These are phyloP conservation scores for Schwanniomyces etchellsii DNA, from an alignment of 1,139 yeast species.

Conservation along the genomic window DNA sequence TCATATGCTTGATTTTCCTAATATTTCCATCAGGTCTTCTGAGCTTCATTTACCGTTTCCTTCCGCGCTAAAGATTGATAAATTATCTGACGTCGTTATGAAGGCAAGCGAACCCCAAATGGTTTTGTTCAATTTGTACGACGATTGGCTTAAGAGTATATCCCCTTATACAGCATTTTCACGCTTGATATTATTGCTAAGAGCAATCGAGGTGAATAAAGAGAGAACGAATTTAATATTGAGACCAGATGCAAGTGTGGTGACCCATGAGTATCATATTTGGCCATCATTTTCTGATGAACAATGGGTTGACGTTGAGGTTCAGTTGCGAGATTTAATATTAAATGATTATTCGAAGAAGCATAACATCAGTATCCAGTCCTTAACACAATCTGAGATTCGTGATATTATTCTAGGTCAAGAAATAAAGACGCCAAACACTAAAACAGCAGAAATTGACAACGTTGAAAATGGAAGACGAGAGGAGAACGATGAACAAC, in stretches of 20 bases:
- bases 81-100: conserved; percentile 71
- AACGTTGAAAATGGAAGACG: conserved; percentile 58
- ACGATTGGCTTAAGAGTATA: conserved; percentile 83
- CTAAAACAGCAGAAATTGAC: conserved; percentile 73
- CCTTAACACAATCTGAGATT: conserved; percentile 89
- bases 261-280: conserved; percentile 72
- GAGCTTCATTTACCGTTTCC: conserved; percentile 89
- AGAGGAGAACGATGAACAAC: conserved; percentile 28
- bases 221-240: conserved; percentile 74
- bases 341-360: conserved; percentile 80
- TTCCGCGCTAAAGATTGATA: conserved; percentile 78
- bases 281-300: conserved; percentile 91
- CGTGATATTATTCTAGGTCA: conserved; percentile 93
- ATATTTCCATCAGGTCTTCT: conserved; percentile 82
- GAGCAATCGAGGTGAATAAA: conserved; percentile 74
- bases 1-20: conserved; percentile 95
- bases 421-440: conserved; percentile 86
- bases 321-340: conserved; percentile 82
- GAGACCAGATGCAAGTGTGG: conserved; percentile 66
- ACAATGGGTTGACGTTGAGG: conserved; percentile 89
- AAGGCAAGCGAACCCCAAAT: conserved; percentile 90
- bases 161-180: conserved; percentile 94
- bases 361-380: conserved; percentile 77
- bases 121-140: conserved; percentile 86
- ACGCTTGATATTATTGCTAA: conserved; percentile 68